These are phyloP conservation scores for Suillus decipiens DNA, from an alignment of 768 basidiomycete genomes.

Conservation along the genomic window DNA sequence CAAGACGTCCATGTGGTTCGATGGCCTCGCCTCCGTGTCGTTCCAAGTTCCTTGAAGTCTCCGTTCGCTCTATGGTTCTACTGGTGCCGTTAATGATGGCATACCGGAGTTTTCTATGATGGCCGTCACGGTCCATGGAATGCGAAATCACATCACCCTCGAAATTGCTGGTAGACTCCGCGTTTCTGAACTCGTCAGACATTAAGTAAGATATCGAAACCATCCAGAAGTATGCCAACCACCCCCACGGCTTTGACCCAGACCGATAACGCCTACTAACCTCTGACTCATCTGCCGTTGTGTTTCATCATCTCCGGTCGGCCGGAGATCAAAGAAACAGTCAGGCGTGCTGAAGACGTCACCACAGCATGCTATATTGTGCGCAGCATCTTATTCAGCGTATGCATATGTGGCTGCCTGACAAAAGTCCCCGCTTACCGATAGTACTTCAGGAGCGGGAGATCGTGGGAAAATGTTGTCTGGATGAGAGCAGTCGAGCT, in stretches of 20 bases:
- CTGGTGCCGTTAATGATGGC: slow-evolving; percentile 24
- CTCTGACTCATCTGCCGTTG: slow-evolving; percentile 33
- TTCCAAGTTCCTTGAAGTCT: slow-evolving; percentile 58
- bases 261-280: slow-evolving; percentile 46
- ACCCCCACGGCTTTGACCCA: slow-evolving; percentile 6
- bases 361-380: slow-evolving; percentile 55
- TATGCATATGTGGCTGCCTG: slow-evolving; percentile 73
- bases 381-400: slow-evolving; percentile 77
- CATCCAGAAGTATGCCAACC: slow-evolving; percentile 22
- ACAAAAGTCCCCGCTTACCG: slow-evolving; percentile 52
- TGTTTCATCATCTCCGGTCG: no score
- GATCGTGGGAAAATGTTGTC: no score
- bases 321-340: no score
- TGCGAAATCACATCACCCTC: slow-evolving; percentile 81
- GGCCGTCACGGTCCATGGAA: slow-evolving; percentile 84
- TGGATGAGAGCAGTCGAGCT: no score
- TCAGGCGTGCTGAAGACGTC: slow-evolving; percentile 35
- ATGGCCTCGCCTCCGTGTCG: slow-evolving; percentile 69
- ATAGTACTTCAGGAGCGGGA: no score
- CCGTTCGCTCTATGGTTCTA: slow-evolving; percentile 51
- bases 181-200: slow-evolving; percentile 57
- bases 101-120: slow-evolving; percentile 67
- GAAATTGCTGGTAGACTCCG: slow-evolving; percentile 68
- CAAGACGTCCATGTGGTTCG: slow-evolving; percentile 87
- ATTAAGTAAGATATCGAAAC: slow-evolving; percentile 54